Evolutionary conservation across 352 stramenopile species (phyloP).

Genomic region (Albugo candida): DNA sequence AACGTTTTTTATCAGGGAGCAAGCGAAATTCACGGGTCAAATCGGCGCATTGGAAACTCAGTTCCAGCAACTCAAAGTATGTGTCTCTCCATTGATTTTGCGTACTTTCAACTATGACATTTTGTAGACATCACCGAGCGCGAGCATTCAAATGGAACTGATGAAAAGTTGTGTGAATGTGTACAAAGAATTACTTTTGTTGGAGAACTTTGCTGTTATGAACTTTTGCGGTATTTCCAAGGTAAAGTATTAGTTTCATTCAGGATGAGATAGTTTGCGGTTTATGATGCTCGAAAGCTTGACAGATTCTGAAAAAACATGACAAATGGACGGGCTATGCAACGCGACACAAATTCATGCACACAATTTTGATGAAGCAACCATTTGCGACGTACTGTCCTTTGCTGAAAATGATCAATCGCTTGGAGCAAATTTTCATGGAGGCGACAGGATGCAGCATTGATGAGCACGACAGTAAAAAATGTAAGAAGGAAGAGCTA

Average conservation of each 20-base stretch:
- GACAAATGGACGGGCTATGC: constrained; percentile 83
- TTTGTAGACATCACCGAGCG: background rate
- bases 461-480: constrained; percentile 57
- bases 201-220: constrained; percentile 81
- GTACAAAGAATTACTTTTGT: constrained; percentile 72
- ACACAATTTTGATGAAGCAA: constrained; percentile 79
- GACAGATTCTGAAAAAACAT: constrained; percentile 76
- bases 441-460: constrained; percentile 70
- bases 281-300: constrained; percentile 1
- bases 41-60: constrained; percentile 45
- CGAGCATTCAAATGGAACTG: constrained; percentile 10
- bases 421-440: constrained; percentile 78
- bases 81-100: background rate
- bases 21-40: constrained; percentile 43
- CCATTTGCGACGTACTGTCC: constrained; percentile 71
- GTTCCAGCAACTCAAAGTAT: constrained; percentile 42
- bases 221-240: constrained; percentile 82
- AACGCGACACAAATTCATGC: constrained; percentile 81
- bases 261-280: background rate
- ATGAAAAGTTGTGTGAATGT: constrained; percentile 69
- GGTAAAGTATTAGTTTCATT: constrained; percentile 10
- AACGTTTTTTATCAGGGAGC: constrained; percentile 71
- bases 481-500: constrained; percentile 13
- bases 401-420: constrained; percentile 72
- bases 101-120: background rate